Percentiles rank a stretch among this genome's conserved stretches.
phyloP scores from a whole-genome alignment of 1,139 yeast genomes.

The Hyphopichia khmerensis region DNA sequence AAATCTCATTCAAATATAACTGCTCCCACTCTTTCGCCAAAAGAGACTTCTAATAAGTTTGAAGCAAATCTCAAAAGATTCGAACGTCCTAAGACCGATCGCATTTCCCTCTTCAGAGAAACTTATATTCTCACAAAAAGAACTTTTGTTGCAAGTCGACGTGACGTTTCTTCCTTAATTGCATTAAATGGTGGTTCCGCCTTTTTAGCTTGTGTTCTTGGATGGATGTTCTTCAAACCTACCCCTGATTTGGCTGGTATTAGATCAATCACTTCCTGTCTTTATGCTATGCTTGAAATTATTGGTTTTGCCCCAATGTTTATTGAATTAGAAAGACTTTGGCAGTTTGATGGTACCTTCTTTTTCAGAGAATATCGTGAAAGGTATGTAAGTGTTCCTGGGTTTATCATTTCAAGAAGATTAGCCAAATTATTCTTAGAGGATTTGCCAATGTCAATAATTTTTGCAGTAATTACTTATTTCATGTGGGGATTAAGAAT shows the following conservation, averaged over 20 bases:
- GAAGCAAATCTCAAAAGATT: slow-evolving; percentile 24
- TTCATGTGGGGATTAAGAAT: slow-evolving; percentile 74
- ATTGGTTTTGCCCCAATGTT: slow-evolving; percentile 69
- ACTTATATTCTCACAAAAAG: slow-evolving; percentile 55
- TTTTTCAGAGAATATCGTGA: slow-evolving; percentile 78
- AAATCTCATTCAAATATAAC: slow-evolving; percentile 12
- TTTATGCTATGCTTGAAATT: slow-evolving; percentile 65
- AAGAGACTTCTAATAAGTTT: slow-evolving; percentile 16
- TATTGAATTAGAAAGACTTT: slow-evolving; percentile 72
- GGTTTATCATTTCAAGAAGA: slow-evolving; percentile 68
- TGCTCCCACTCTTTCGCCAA: slow-evolving; percentile 5
- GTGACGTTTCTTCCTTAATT: slow-evolving; percentile 59
- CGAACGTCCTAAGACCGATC: slow-evolving; percentile 24
- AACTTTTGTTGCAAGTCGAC: slow-evolving; percentile 49
- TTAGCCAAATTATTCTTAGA: slow-evolving; percentile 66
- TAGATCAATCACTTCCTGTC: slow-evolving; percentile 59
- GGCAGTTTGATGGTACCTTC: slow-evolving; percentile 63
- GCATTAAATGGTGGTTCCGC: slow-evolving; percentile 57
- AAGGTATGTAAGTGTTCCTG: slow-evolving; percentile 62
- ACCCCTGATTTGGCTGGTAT: slow-evolving; percentile 63
- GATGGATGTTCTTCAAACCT: slow-evolving; percentile 78
- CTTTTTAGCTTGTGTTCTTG: slow-evolving; percentile 59
- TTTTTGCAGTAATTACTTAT: slow-evolving; percentile 62
- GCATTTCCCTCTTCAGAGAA: slow-evolving; percentile 41
- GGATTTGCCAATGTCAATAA: slow-evolving; percentile 62